phyloP scores from a whole-genome alignment of 2,329 filamentous ascomycete species.

The Colletotrichum sp. region DNA sequence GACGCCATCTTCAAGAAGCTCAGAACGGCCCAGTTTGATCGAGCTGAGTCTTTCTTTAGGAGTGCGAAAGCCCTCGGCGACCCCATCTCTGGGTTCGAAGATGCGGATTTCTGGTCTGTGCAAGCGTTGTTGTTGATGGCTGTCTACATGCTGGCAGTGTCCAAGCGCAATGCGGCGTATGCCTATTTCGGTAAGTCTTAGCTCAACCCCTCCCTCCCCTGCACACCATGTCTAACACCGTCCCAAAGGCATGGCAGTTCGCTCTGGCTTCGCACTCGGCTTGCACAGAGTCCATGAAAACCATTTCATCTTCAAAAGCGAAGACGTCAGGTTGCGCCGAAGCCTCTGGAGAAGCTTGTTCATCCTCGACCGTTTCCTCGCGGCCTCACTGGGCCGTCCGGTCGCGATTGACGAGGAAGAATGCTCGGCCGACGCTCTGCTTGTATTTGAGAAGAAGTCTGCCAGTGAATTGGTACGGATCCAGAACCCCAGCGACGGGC shows the following conservation, averaged over 20 bases:
- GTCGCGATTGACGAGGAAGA: constrained; percentile 66
- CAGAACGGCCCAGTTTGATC: constrained; percentile 49
- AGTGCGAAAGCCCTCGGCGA: constrained; percentile 60
- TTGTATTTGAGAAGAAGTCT: constrained; percentile 21
- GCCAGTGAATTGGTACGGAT: constrained; percentile 8
- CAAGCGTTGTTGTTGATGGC: constrained; percentile 69
- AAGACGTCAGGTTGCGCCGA: constrained; percentile 52
- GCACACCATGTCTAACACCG: constrained; percentile 12
- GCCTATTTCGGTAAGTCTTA: constrained; percentile 58
- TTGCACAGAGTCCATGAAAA: constrained; percentile 64
- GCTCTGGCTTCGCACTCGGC: constrained; percentile 66
- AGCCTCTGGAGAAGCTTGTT: constrained; percentile 71
- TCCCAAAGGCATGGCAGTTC: constrained; percentile 62
- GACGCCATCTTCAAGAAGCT: constrained; percentile 56
- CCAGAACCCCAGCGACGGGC: constrained; percentile 29
- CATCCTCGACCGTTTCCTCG: constrained; percentile 67
- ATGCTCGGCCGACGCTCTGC: constrained; percentile 56
- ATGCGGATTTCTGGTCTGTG: constrained; percentile 68
- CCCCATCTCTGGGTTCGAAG: constrained; percentile 56
- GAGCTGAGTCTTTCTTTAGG: constrained; percentile 67
- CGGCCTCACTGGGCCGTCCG: constrained; percentile 66
- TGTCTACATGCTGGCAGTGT: constrained; percentile 65
- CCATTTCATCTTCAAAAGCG: constrained; percentile 53
- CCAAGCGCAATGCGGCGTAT: constrained; percentile 68
- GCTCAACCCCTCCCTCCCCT: not conserved